phyloP scores from a whole-genome alignment of 129 eudicot genomes.

The Gnaphalium uliginosum region DNA sequence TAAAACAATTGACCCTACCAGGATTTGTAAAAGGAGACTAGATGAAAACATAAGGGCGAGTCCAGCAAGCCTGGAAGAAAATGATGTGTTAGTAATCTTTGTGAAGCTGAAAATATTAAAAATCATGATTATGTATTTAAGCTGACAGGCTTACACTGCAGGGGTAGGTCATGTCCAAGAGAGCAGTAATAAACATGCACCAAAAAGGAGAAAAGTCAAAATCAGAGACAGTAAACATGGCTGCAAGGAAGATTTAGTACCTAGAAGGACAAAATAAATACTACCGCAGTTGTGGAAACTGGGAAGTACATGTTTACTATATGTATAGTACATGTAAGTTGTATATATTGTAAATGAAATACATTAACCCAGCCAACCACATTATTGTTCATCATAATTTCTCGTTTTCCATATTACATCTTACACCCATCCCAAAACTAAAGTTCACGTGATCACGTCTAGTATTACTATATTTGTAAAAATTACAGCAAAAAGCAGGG shows the following conservation, averaged over 20 bases:
- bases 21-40: constrained; percentile 80
- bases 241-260: not conserved
- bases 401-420: not conserved
- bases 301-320: constrained; percentile 14
- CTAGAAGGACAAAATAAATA: not conserved
- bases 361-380: constrained; percentile 5
- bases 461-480: not conserved
- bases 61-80: constrained; percentile 78
- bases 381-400: constrained; percentile 1
- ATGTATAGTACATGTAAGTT: not conserved
- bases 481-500: not conserved
- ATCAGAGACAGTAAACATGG: constrained; percentile 4
- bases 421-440: constrained; percentile 14
- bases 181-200: constrained; percentile 29
- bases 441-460: not conserved
- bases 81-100: not conserved
- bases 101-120: not conserved
- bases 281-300: not conserved
- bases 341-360: constrained; percentile 1
- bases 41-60: constrained; percentile 95
- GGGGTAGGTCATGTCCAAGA: constrained; percentile 30
- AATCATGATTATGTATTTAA: not conserved
- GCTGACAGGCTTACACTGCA: constrained; percentile 38
- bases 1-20: constrained; percentile 46
- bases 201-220: constrained; percentile 28